Evolutionary conservation across 768 basidiomycete genomes (phyloP).

Genomic region (Mycena vulgaris): DNA sequence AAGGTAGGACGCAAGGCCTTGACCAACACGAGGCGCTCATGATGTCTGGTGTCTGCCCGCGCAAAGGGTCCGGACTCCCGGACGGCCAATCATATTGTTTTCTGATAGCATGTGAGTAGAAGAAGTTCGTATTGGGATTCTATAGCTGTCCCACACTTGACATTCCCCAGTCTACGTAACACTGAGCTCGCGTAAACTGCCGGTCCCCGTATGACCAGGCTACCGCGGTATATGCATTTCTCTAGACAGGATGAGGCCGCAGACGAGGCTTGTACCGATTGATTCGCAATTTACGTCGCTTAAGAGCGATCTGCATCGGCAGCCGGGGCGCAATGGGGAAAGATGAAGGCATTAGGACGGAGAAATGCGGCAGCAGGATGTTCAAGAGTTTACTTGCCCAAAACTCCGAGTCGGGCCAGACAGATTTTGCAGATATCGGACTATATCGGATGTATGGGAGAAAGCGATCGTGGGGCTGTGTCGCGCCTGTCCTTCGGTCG

Average conservation of each 20-base stretch:
- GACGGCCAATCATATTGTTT: constrained; percentile 34
- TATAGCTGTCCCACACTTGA: background rate
- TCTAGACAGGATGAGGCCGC: too few relatives aligned
- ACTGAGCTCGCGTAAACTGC: background rate
- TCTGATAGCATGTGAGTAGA: constrained; percentile 36
- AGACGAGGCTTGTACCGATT: constrained; percentile 8
- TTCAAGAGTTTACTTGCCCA: background rate
- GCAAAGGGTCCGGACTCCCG: constrained; percentile 34
- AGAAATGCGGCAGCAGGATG: constrained; percentile 16
- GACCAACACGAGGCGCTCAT: constrained; percentile 41
- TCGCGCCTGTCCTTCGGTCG: too few relatives aligned
- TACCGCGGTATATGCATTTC: too few relatives aligned
- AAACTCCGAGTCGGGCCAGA: too few relatives aligned
- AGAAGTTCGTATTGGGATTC: constrained; percentile 22
- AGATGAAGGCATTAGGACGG: background rate
- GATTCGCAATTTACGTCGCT: constrained; percentile 13
- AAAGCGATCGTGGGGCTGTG: too few relatives aligned
- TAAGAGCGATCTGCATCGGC: constrained; percentile 13
- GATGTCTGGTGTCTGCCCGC: constrained; percentile 28
- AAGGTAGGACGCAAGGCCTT: constrained; percentile 42
- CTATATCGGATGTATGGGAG: too few relatives aligned
- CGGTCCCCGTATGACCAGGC: too few relatives aligned
- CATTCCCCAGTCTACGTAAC: constrained; percentile 22
- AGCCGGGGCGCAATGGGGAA: background rate
- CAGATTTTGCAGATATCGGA: too few relatives aligned